A percentile compares a stretch with the other conserved stretches of the same genome.
phyloP scores from a whole-genome alignment of 495 filamentous ascomycete species.

The Jackrogersella multiformis region DNA sequence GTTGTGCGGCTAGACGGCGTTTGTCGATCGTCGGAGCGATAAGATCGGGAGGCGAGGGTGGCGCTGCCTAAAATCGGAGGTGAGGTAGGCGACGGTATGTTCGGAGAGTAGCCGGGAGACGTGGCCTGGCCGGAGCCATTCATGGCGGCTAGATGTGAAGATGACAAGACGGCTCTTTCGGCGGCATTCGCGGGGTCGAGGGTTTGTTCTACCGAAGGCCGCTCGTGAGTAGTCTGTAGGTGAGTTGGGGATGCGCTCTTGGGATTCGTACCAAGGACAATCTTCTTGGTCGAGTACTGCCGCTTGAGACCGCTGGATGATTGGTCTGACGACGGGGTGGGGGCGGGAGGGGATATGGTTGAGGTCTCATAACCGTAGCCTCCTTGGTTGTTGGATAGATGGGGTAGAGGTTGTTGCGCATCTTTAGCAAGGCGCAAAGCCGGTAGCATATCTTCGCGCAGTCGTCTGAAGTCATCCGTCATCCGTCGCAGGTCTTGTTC shows the following conservation, averaged over 20 bases:
- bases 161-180: slow-evolving; percentile 72
- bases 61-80: slow-evolving; percentile 61
- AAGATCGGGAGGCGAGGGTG: slow-evolving; percentile 66
- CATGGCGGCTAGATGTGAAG: slow-evolving; percentile 78
- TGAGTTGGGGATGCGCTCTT: slow-evolving; percentile 81
- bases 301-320: slow-evolving; percentile 68
- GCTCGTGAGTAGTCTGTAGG: slow-evolving; percentile 65
- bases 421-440: slow-evolving; percentile 91
- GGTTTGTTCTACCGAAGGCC: slow-evolving; percentile 64
- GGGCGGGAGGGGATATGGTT: slow-evolving; percentile 61
- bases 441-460: slow-evolving; percentile 91
- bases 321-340: slow-evolving; percentile 58
- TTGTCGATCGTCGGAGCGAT: slow-evolving; percentile 56
- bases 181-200: slow-evolving; percentile 63
- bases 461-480: slow-evolving; percentile 81
- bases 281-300: slow-evolving; percentile 90
- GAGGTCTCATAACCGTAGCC: slow-evolving; percentile 55
- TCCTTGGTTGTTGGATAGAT: slow-evolving; percentile 51
- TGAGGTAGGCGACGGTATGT: slow-evolving; percentile 86
- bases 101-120: slow-evolving; percentile 72
- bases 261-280: slow-evolving; percentile 81
- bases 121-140: slow-evolving; percentile 66
- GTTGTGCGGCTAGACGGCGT: slow-evolving; percentile 58
- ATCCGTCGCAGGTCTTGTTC: slow-evolving; percentile 83
- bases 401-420: slow-evolving; percentile 84